phyloP scores from a whole-genome alignment of 2,329 filamentous ascomycete species.

The Amesomyces nigricolor region DNA sequence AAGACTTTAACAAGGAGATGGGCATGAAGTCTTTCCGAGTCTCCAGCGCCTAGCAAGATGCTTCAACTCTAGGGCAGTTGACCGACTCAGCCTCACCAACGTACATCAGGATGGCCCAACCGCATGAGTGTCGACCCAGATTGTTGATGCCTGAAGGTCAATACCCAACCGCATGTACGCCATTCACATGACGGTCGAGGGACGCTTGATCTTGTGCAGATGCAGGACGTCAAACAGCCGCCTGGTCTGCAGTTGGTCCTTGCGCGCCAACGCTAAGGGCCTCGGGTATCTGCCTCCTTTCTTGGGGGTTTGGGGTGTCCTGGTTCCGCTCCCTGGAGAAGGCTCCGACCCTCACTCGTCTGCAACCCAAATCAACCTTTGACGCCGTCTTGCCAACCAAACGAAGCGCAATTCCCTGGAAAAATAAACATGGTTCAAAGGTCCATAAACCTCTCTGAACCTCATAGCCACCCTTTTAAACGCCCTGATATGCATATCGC shows the following conservation, averaged over 20 bases:
- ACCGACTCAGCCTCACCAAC: no score
- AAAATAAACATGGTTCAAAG: neutral
- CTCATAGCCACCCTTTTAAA: slow-evolving; percentile 8
- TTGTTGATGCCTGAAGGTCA: neutral
- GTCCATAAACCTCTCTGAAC: neutral
- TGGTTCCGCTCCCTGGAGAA: no score
- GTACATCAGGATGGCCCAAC: neutral
- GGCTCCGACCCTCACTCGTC: neutral
- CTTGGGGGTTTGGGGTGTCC: neutral
- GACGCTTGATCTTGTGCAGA: neutral
- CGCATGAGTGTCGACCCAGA: neutral
- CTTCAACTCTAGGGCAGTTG: no score
- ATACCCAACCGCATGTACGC: neutral
- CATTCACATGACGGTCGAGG: slow-evolving; percentile 8
- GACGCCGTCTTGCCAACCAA: slow-evolving; percentile 11
- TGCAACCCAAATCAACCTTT: slow-evolving; percentile 15
- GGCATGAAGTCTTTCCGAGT: no score
- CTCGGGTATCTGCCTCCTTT: neutral
- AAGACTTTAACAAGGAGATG: no score
- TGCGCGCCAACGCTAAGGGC: neutral
- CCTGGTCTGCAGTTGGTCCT: slow-evolving; percentile 6
- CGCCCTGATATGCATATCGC: slow-evolving; percentile 13
- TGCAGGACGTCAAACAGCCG: neutral
- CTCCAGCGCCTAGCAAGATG: no score
- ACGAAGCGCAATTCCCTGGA: neutral